These are phyloP conservation scores for Achlya hypogyna DNA, from an alignment of 352 stramenopile species.

Conservation along the genomic window DNA sequence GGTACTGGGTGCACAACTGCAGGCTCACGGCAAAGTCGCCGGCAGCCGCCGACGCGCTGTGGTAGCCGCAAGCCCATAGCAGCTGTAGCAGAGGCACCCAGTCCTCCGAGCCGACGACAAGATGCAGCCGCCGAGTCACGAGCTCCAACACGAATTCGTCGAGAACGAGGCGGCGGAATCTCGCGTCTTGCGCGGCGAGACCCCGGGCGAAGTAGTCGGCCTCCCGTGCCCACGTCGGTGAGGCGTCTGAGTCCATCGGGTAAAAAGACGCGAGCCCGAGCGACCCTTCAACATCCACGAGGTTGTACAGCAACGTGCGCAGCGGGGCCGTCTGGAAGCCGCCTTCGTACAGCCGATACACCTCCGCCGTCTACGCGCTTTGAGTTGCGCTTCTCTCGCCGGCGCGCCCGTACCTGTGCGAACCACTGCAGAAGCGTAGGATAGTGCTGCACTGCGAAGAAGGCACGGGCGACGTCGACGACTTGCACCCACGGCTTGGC, in stretches of 20 bases:
- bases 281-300: constrained; percentile 65
- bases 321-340: constrained; percentile 54
- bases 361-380: constrained; percentile 51
- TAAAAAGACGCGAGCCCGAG: constrained; percentile 80
- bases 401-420: constrained; percentile 38
- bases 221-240: background rate
- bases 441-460: constrained; percentile 77
- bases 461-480: constrained; percentile 63
- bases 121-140: background rate
- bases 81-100: constrained; percentile 7
- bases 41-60: background rate
- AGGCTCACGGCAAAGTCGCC: background rate
- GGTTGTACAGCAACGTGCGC: constrained; percentile 60
- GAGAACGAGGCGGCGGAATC: background rate
- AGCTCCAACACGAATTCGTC: background rate
- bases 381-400: background rate
- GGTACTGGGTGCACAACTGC: background rate
- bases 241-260: constrained; percentile 30
- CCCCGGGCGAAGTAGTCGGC: constrained; percentile 5
- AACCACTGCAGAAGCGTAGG: constrained; percentile 77
- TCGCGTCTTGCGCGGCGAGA: background rate
- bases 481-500: constrained; percentile 34
- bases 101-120: background rate
- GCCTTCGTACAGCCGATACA: constrained; percentile 61
- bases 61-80: background rate